Evolutionary conservation across 768 basidiomycete genomes (phyloP).

Genomic region (Suillus subalutaceus): DNA sequence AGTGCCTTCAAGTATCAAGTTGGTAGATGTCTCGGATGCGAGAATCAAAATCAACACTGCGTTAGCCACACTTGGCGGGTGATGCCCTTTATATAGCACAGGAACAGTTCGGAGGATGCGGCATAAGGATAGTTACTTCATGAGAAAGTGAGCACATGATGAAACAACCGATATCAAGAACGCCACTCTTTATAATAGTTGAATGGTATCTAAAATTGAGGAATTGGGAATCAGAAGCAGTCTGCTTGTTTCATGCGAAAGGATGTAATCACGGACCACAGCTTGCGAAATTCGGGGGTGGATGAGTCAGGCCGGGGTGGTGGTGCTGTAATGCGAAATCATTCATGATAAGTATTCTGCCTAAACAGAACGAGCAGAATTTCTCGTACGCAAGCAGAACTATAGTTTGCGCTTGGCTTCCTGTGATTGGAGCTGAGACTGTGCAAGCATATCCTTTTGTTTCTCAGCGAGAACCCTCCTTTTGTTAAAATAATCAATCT

Average conservation of each 20-base stretch:
- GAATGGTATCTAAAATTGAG: not conserved
- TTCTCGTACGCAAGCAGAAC: conserved; percentile 3
- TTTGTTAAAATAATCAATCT: conserved; percentile 97
- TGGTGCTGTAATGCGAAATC: not conserved
- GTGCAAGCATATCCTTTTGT: conserved; percentile 71
- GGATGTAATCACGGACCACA: not conserved
- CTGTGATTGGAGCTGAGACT: conserved; percentile 41
- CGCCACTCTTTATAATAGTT: not conserved
- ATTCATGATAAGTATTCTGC: conserved; percentile 6
- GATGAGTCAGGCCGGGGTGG: not conserved
- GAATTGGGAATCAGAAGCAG: conserved; percentile 6
- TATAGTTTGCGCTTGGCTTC: conserved; percentile 26
- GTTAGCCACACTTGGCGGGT: not conserved
- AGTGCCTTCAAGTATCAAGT: not conserved
- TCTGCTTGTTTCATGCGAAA: not conserved
- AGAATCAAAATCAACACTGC: conserved; percentile 6
- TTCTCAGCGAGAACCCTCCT: conserved; percentile 80
- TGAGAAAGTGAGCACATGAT: not conserved
- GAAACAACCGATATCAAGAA: not conserved
- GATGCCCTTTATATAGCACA: not conserved
- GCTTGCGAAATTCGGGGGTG: not conserved
- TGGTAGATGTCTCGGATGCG: not conserved
- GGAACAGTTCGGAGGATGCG: not conserved
- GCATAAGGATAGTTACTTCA: not conserved
- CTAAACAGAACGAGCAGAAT: too few species aligned